phyloP scores from a whole-genome alignment of 1,139 yeast species.

The Kodamaea derodonti region DNA sequence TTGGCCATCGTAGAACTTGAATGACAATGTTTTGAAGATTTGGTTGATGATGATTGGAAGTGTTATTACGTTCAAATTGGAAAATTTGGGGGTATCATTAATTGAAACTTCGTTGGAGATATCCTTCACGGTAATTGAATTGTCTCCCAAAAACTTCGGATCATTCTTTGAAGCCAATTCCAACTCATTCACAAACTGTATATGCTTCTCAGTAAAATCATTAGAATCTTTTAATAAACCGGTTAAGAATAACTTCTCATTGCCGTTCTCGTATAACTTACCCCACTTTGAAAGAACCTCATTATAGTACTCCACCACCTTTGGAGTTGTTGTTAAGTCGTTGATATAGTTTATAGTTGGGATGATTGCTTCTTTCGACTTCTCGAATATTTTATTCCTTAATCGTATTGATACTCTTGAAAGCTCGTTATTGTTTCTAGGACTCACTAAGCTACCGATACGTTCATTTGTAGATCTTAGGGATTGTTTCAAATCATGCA shows the following conservation, averaged over 20 bases:
- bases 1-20: slow-evolving; percentile 33
- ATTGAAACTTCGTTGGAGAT: too few relatives aligned
- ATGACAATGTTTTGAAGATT: slow-evolving; percentile 22
- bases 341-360: slow-evolving; percentile 24
- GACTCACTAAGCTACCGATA: slow-evolving; percentile 9
- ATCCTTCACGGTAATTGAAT: too few relatives aligned
- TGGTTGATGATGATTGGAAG: slow-evolving; percentile 37
- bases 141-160: too few relatives aligned
- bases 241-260: slow-evolving; percentile 8
- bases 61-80: slow-evolving; percentile 32
- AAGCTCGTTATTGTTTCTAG: slow-evolving; percentile 9
- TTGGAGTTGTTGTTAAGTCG: slow-evolving; percentile 8
- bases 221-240: slow-evolving; percentile 12
- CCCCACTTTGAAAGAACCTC: slow-evolving; percentile 15
- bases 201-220: slow-evolving; percentile 15
- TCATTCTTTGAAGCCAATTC: slow-evolving; percentile 10
- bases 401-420: slow-evolving; percentile 11
- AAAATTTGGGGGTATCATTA: too few relatives aligned
- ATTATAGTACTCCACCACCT: slow-evolving; percentile 16
- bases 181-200: slow-evolving; percentile 16
- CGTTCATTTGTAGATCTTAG: slow-evolving; percentile 10
- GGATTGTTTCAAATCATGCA: slow-evolving; percentile 7
- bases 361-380: slow-evolving; percentile 19
- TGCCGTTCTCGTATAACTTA: slow-evolving; percentile 2
- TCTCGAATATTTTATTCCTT: slow-evolving; percentile 15